Conservation (phyloP, 2,329 filamentous ascomycete genomes). For the Botryotinia narcissicola region DNA sequence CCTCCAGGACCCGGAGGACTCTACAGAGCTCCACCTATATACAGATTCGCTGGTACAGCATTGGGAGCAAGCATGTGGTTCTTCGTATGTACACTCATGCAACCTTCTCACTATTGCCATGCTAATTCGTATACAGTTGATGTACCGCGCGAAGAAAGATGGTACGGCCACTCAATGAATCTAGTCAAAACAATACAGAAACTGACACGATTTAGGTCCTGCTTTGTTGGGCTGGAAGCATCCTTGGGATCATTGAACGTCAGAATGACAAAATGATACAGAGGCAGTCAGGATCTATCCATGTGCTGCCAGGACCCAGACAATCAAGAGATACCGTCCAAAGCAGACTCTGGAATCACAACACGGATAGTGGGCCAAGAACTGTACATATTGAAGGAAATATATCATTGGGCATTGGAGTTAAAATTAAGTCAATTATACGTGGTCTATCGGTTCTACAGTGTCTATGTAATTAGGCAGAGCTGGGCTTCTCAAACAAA, state of each 20-base stretch:
- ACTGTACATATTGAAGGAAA: conserved; percentile 24
- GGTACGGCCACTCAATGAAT: conserved; percentile 47
- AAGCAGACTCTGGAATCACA: neutral
- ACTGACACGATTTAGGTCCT: conserved; percentile 50
- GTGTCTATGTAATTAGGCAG: conserved; percentile 12
- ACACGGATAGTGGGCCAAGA: conserved; percentile 7
- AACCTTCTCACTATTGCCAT: neutral
- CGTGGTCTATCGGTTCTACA: conserved; percentile 14
- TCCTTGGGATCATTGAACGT: conserved; percentile 83
- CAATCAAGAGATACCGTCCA: conserved; percentile 1
- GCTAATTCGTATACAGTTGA: conserved; percentile 58
- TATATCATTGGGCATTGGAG: conserved; percentile 22
- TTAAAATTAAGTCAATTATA: conserved; percentile 15
- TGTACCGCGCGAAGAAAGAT: conserved; percentile 96
- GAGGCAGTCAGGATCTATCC: neutral
- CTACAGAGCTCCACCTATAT: conserved; percentile 57
- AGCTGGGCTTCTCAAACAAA: conserved; percentile 57
- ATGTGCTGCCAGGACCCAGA: neutral
- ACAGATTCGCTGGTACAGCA: conserved; percentile 81
- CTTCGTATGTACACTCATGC: conserved; percentile 64
- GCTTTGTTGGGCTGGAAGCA: conserved; percentile 91
- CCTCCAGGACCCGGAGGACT: conserved; percentile 48
- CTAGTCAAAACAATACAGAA: neutral
- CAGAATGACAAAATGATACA: neutral
- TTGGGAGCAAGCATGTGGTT: conserved; percentile 99